A percentile compares a stretch with the other conserved stretches of the same genome.
Evolutionary conservation across 305 asterid genomes (phyloP).

Genomic region (Rubia peregrina): DNA sequence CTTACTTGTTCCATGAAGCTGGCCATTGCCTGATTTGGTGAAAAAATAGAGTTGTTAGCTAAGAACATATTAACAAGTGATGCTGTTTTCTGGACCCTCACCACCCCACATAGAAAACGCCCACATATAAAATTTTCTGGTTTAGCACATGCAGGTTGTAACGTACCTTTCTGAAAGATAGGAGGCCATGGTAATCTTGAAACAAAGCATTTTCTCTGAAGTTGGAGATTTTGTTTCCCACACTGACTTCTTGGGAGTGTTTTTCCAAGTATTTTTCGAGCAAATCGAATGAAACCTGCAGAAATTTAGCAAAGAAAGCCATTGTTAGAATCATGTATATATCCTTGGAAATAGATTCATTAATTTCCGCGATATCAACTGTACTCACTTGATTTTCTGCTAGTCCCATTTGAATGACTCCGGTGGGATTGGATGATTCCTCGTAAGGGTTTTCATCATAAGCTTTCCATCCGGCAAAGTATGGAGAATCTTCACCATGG

Average conservation of each 20-base stretch:
- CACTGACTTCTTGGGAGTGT: constrained; percentile 28
- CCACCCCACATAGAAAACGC: no score
- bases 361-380: not conserved
- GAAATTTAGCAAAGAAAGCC: not conserved
- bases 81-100: no score
- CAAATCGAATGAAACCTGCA: constrained; percentile 81
- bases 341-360: not conserved
- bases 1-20: constrained; percentile 81
- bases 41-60: not conserved
- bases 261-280: constrained; percentile 57
- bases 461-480: constrained; percentile 94
- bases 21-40: constrained; percentile 63
- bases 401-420: constrained; percentile 87
- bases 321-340: not conserved
- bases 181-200: constrained; percentile 86
- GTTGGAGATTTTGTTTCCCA: constrained; percentile 30
- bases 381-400: constrained; percentile 79
- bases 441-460: constrained; percentile 76
- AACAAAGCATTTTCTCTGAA: constrained; percentile 79
- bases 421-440: constrained; percentile 45
- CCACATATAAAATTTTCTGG: no score
- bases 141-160: not conserved
- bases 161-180: constrained; percentile 32
- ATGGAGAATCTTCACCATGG: constrained; percentile 87
- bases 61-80: not conserved